Evolutionary conservation across 2,329 filamentous ascomycete species (phyloP).

Genomic region (Cordyceps fumosorosea): DNA sequence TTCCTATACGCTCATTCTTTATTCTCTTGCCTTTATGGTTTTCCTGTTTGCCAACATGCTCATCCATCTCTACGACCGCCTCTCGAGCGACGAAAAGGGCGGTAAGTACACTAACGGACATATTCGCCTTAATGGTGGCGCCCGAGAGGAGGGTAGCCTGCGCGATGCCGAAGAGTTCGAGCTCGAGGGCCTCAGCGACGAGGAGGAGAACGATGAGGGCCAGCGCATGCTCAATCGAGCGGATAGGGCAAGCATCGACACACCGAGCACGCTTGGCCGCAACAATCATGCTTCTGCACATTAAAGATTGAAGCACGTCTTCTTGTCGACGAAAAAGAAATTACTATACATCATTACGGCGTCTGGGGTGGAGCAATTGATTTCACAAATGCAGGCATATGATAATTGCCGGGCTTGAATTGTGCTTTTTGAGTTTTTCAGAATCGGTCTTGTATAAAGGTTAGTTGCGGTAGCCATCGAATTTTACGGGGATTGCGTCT

Average conservation of each 20-base stretch:
- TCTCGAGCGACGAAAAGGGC: conserved; percentile 30
- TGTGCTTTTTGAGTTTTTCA: not conserved
- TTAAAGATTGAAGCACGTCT: not conserved
- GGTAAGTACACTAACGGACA: conserved; percentile 35
- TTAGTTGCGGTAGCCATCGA: not conserved
- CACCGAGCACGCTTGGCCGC: conserved; percentile 32
- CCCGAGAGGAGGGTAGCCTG: conserved; percentile 49
- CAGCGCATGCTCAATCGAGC: conserved; percentile 30
- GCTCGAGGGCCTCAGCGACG: conserved; percentile 81
- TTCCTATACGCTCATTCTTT: conserved; percentile 86
- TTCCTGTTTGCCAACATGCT: conserved; percentile 91
- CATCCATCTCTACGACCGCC: conserved; percentile 72
- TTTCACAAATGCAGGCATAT: not conserved
- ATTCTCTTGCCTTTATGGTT: conserved; percentile 80
- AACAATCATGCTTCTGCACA: conserved; percentile 27
- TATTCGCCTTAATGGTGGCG: conserved; percentile 25
- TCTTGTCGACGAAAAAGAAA: not conserved
- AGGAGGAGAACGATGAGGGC: conserved; percentile 66
- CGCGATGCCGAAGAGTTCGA: conserved; percentile 90
- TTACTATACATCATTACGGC: conserved; percentile 5
- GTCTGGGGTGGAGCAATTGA: not conserved
- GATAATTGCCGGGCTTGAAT: not conserved
- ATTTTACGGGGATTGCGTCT: not conserved
- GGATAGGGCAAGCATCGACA: conserved; percentile 33
- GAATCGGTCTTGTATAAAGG: not conserved